These are phyloP conservation scores for Wakefieldia striispora DNA, from an alignment of 768 basidiomycete species.

Conservation along the genomic window DNA sequence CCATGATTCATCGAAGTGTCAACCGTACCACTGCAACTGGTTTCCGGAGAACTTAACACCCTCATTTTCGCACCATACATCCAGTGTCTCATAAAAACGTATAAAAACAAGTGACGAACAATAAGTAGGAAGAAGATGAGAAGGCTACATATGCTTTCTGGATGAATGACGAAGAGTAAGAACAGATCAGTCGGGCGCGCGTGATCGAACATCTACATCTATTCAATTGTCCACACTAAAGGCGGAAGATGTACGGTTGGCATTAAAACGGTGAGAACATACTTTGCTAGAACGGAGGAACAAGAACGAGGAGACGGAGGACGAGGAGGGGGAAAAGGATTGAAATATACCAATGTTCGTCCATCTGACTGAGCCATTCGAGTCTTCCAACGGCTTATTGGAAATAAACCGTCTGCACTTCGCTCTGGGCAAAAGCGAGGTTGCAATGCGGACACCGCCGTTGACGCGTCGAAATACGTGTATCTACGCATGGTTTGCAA, in stretches of 20 bases:
- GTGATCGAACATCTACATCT: background rate
- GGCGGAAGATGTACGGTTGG: background rate
- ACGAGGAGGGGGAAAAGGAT: background rate
- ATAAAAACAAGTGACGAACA: constrained; percentile 1
- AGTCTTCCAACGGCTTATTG: constrained; percentile 35
- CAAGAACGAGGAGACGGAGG: background rate
- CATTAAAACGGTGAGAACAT: constrained; percentile 3
- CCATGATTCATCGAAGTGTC: too few relatives aligned
- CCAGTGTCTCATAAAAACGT: constrained; percentile 3
- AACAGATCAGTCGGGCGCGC: background rate
- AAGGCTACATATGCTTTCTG: constrained; percentile 4
- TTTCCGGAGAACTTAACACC: too few relatives aligned
- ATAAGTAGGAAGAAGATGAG: background rate
- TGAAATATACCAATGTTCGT: background rate
- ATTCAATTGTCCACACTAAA: background rate
- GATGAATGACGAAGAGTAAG: background rate
- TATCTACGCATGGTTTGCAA: constrained; percentile 80
- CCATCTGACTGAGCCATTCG: background rate
- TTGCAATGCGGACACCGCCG: constrained; percentile 93
- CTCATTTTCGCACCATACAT: background rate
- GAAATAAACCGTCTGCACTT: constrained; percentile 70
- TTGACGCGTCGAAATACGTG: constrained; percentile 85
- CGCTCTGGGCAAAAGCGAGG: constrained; percentile 74
- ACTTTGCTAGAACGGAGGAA: background rate
- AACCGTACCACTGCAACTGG: too few relatives aligned